Evolutionary conservation across 2,329 filamentous ascomycete species (phyloP), one percentile per base, ranked within the genome.

Genomic region (Fusarium sp.): DNA sequence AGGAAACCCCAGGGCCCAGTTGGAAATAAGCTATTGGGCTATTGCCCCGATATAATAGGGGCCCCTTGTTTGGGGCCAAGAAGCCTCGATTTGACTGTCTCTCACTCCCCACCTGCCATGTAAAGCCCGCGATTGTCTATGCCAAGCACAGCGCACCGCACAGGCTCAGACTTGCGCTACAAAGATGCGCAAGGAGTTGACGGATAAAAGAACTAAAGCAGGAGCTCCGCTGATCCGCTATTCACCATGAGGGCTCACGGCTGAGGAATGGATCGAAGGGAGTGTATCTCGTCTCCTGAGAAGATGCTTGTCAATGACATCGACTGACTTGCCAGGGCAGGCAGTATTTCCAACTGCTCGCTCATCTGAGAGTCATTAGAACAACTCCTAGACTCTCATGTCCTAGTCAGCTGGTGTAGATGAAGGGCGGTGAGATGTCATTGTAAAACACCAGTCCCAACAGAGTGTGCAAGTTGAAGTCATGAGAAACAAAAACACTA

Each of bases 361-460:
- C 26, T 28, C 38, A 28, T 39, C 10, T 1, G 24, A 54, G 47
- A 47, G 48, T 50, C 38, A 54, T 46, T 40, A 11, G 12, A 48
- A 19, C 15, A 19, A 10, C 30, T 44, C 26, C 11, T 43, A 3
- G 21, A 19, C 28, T 26, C 20, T n/a, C 21, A 21, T 14, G 15
- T 42, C 11, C n/a, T 20, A 43, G 40, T 52, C n/a, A 45, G 26
- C 24, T 46, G 57, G 26, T 4, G 24, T 39, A 11, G 26, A 57
- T 44, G 39, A 65, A 55, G 36, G 28, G 62, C 63, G 62, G 63
- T 62, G 49, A 66, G 56, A 52, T 66, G 52, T 57, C 39, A 48
- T 36, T 20, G 44, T 38, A 42, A 49, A 61, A 54, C 24, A 42
- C 44, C 36, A 26, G 39, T 52, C 28, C 58, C 23, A 61, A 62